Evolutionary conservation across 495 filamentous ascomycete genomes (phyloP).

Genomic region (Tuber calosporum): DNA sequence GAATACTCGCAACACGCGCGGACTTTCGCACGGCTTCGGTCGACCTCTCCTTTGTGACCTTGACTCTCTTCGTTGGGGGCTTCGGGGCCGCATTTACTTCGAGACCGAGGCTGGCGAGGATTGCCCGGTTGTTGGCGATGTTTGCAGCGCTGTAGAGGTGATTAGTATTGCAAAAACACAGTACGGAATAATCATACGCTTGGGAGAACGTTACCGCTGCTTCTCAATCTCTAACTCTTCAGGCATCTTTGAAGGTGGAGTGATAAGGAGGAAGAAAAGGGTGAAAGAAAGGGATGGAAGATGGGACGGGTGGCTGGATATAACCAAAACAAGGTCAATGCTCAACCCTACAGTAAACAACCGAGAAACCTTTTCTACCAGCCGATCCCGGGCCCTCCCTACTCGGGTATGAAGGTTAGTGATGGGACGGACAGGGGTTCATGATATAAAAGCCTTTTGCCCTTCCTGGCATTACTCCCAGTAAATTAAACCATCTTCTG

Average conservation of each 20-base stretch:
- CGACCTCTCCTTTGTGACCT: constrained; percentile 10
- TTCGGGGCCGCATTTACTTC: constrained; percentile 17
- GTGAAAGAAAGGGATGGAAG: neutral
- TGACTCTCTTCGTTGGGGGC: neutral
- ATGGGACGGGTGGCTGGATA: neutral
- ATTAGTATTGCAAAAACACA: neutral
- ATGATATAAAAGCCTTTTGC: too few species aligned
- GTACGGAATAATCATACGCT: neutral
- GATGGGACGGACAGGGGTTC: too few species aligned
- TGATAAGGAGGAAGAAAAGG: neutral
- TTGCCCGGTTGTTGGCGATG: constrained; percentile 21
- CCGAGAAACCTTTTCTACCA: too few species aligned
- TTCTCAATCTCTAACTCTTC: neutral
- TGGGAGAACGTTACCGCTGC: neutral
- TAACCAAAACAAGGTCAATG: constrained; percentile 1
- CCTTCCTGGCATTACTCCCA: too few species aligned
- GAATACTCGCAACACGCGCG: constrained; percentile 15
- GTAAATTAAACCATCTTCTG: too few species aligned
- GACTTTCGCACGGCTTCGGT: constrained; percentile 17
- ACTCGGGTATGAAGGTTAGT: too few species aligned
- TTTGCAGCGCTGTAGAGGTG: constrained; percentile 22
- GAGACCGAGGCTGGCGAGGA: constrained; percentile 27
- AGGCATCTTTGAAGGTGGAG: neutral
- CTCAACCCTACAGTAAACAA: neutral
- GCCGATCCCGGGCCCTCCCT: too few species aligned